phyloP scores from a whole-genome alignment of 768 basidiomycete species.

The Suillus subluteus region DNA sequence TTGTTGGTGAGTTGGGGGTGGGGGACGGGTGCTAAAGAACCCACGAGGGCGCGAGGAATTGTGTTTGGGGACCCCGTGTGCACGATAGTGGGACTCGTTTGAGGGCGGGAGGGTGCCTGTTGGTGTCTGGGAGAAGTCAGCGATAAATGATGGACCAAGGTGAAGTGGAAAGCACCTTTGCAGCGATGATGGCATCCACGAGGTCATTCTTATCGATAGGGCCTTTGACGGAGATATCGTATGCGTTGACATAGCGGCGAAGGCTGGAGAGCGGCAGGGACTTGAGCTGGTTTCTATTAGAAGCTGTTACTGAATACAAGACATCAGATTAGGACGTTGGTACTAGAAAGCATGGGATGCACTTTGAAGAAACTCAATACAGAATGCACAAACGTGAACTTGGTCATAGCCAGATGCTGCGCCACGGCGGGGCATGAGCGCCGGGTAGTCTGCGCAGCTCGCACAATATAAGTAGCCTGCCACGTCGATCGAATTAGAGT shows the following conservation, averaged over 20 bases:
- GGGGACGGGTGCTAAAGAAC: slow-evolving; percentile 18
- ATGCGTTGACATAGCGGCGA: slow-evolving; percentile 70
- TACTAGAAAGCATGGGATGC: slow-evolving; percentile 23
- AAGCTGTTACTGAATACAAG: slow-evolving; percentile 64
- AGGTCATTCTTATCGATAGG: slow-evolving; percentile 81
- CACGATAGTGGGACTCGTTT: slow-evolving; percentile 57
- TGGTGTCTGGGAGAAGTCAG: slow-evolving; percentile 43
- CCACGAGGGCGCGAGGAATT: background rate
- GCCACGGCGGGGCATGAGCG: slow-evolving; percentile 66
- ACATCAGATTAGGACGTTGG: slow-evolving; percentile 2
- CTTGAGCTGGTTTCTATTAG: slow-evolving; percentile 59
- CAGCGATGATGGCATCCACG: slow-evolving; percentile 61
- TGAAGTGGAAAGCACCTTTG: slow-evolving; percentile 43
- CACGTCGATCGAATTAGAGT: background rate
- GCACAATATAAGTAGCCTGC: slow-evolving; percentile 75
- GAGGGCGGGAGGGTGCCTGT: slow-evolving; percentile 64
- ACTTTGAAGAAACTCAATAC: slow-evolving; percentile 74
- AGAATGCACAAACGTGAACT: slow-evolving; percentile 70
- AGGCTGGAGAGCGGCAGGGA: slow-evolving; percentile 60
- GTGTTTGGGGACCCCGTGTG: slow-evolving; percentile 29
- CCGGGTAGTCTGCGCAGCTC: slow-evolving; percentile 76
- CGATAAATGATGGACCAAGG: background rate
- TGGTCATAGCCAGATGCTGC: slow-evolving; percentile 64
- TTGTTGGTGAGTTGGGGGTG: slow-evolving; percentile 26
- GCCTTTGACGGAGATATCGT: slow-evolving; percentile 63